These are phyloP conservation scores for Fusarium tupiense DNA, from an alignment of 2,329 filamentous ascomycete genomes.

Conservation along the genomic window DNA sequence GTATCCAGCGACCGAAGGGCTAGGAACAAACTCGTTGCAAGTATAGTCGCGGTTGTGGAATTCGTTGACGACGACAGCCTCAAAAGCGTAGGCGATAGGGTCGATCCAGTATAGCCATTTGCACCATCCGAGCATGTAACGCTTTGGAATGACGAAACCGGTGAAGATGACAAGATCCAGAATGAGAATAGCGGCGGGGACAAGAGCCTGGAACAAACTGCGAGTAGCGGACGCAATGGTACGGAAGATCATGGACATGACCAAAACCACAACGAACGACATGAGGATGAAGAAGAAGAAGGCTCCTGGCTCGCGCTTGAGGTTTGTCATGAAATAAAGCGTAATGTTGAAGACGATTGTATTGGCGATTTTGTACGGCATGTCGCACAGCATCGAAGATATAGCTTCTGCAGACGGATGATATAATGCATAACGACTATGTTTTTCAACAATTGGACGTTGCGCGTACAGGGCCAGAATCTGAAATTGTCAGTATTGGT, in stretches of 20 bases:
- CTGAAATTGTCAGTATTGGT: constrained; percentile 46
- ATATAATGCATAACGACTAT: constrained; percentile 85
- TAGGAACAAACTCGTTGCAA: constrained; percentile 60
- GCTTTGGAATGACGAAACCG: constrained; percentile 72
- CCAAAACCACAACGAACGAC: constrained; percentile 75
- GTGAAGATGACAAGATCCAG: constrained; percentile 70
- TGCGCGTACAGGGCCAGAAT: constrained; percentile 89
- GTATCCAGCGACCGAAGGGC: constrained; percentile 41
- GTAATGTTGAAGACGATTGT: constrained; percentile 79
- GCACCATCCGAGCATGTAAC: constrained; percentile 82
- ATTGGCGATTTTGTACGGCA: constrained; percentile 82
- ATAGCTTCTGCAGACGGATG: constrained; percentile 91
- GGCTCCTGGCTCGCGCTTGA: constrained; percentile 75
- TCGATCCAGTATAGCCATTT: constrained; percentile 86
- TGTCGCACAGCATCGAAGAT: constrained; percentile 84
- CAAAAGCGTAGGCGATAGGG: constrained; percentile 82
- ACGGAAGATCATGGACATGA: constrained; percentile 73
- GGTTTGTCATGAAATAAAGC: constrained; percentile 88
- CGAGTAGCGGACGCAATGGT: constrained; percentile 44
- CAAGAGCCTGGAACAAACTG: constrained; percentile 44
- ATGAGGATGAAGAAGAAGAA: constrained; percentile 91
- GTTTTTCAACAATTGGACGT: constrained; percentile 92
- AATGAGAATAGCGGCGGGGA: constrained; percentile 44
- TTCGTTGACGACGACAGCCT: constrained; percentile 84
- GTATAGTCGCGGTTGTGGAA: constrained; percentile 72